phyloP scores from a whole-genome alignment of 2,329 filamentous ascomycete genomes.

The Simplicillium aogashimaense region DNA sequence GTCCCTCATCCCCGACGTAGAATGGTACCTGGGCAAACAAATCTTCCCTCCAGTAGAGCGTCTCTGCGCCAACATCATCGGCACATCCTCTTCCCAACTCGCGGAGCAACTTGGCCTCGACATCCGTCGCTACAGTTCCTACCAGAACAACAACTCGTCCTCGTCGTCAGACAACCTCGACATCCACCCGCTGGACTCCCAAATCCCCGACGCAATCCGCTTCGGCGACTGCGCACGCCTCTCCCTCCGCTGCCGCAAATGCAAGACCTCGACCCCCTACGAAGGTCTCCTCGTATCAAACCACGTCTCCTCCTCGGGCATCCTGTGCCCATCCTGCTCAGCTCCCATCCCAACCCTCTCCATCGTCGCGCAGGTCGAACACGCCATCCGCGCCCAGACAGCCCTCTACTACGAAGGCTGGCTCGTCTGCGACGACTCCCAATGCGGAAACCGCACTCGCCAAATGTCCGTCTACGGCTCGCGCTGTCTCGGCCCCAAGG shows the following conservation, averaged over 20 bases:
- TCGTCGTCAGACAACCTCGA: constrained; percentile 51
- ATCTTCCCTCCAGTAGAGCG: constrained; percentile 97
- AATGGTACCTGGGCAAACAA: constrained; percentile 97
- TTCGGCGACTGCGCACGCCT: constrained; percentile 76
- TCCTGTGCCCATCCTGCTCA: constrained; percentile 64
- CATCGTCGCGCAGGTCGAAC: constrained; percentile 78
- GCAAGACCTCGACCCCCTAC: constrained; percentile 63
- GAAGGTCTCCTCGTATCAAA: constrained; percentile 58
- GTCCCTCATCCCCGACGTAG: constrained; percentile 76
- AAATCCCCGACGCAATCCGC: constrained; percentile 83
- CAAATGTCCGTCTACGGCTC: constrained; percentile 91
- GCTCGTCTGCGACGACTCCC: constrained; percentile 81
- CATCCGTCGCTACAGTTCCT: constrained; percentile 65
- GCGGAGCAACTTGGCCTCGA: constrained; percentile 93
- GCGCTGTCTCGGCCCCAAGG: constrained; percentile 78
- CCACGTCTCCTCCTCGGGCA: constrained; percentile 60
- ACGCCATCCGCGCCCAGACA: constrained; percentile 68
- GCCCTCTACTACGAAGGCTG: constrained; percentile 86
- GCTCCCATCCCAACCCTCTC: constrained; percentile 58
- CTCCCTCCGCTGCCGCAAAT: constrained; percentile 69
- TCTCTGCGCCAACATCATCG: constrained; percentile 89
- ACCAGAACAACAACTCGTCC: constrained; percentile 34
- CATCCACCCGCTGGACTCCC: constrained; percentile 86
- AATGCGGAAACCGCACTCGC: constrained; percentile 77
- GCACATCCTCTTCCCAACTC: constrained; percentile 81